A percentile compares a stretch with the other conserved stretches of the same genome.
Conservation (phyloP, 768 basidiomycete genomes). For the Gyrodon lividus region DNA sequence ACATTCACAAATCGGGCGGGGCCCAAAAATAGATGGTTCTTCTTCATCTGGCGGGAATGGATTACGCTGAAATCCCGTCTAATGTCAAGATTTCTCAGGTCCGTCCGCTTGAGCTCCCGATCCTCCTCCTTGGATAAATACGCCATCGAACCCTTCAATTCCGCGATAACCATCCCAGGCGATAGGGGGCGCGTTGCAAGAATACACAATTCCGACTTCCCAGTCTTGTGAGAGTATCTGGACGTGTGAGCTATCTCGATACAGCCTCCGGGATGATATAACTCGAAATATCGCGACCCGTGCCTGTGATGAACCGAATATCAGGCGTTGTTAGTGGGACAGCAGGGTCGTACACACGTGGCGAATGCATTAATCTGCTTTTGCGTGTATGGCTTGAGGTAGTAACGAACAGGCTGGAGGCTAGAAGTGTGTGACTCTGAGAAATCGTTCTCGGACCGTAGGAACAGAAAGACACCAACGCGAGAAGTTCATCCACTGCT, state of each 20-base stretch:
- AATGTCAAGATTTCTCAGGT: conserved; percentile 65
- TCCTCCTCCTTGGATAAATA: conserved; percentile 85
- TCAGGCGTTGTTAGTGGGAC: conserved; percentile 26
- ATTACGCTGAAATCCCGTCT: conserved; percentile 90
- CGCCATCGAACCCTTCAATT: conserved; percentile 89
- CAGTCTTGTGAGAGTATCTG: conserved; percentile 81
- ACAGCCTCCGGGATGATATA: conserved; percentile 78
- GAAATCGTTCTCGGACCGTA: conserved; percentile 13
- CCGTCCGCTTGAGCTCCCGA: conserved; percentile 80
- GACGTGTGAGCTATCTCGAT: conserved; percentile 91
- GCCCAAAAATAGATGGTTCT: conserved; percentile 87
- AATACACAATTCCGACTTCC: conserved; percentile 87
- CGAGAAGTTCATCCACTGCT: conserved; percentile 76
- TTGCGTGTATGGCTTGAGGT: conserved; percentile 71
- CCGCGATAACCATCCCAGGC: conserved; percentile 73
- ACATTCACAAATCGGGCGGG: conserved; percentile 93
- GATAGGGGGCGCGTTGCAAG: conserved; percentile 72
- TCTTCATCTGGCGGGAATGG: conserved; percentile 88
- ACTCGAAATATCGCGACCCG: conserved; percentile 85
- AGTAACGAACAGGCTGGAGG: conserved; percentile 72
- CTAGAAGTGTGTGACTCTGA: conserved; percentile 38
- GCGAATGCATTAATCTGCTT: conserved; percentile 90
- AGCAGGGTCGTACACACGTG: conserved; percentile 61
- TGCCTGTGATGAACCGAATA: conserved; percentile 51
- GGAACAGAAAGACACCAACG: conserved; percentile 47